These are phyloP conservation scores for Saturnispora dispora DNA, from an alignment of 805 yeast species.

Conservation along the genomic window DNA sequence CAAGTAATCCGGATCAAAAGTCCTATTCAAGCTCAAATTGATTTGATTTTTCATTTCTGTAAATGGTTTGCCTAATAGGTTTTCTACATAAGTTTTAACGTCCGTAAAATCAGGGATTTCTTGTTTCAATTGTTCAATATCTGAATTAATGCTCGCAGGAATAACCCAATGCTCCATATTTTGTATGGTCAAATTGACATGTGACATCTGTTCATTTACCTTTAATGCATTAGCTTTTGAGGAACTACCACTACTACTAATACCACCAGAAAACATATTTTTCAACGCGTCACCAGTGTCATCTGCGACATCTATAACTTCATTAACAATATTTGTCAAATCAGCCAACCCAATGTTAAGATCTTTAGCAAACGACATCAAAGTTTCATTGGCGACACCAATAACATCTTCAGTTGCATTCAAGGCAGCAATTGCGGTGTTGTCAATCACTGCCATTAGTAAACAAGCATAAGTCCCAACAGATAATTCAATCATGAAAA, in stretches of 20 bases:
- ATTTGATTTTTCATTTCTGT: slow-evolving; percentile 35
- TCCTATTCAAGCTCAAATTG: slow-evolving; percentile 12
- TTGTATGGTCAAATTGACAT: slow-evolving; percentile 50
- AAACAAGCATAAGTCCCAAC: slow-evolving; percentile 86
- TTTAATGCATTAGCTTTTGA: slow-evolving; percentile 30
- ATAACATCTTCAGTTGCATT: slow-evolving; percentile 63
- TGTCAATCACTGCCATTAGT: slow-evolving; percentile 61
- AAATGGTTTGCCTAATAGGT: slow-evolving; percentile 53
- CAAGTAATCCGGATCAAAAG: slow-evolving; percentile 22
- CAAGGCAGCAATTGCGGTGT: slow-evolving; percentile 62
- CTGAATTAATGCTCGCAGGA: slow-evolving; percentile 52
- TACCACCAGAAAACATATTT: slow-evolving; percentile 34
- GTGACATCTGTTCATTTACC: slow-evolving; percentile 28
- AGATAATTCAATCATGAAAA: slow-evolving; percentile 61
- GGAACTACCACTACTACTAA: slow-evolving; percentile 12
- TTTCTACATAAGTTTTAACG: slow-evolving; percentile 50
- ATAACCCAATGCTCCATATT: slow-evolving; percentile 52
- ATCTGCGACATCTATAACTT: slow-evolving; percentile 40
- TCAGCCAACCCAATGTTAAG: slow-evolving; percentile 59
- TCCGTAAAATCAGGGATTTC: slow-evolving; percentile 58
- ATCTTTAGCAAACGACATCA: slow-evolving; percentile 45
- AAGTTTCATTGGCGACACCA: slow-evolving; percentile 49
- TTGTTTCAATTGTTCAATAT: slow-evolving; percentile 41
- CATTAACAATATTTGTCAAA: slow-evolving; percentile 48
- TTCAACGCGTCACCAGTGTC: slow-evolving; percentile 34